Evolutionary conservation across 2,329 filamentous ascomycete genomes (phyloP).

Genomic region (Aureobasidium leucospermi): DNA sequence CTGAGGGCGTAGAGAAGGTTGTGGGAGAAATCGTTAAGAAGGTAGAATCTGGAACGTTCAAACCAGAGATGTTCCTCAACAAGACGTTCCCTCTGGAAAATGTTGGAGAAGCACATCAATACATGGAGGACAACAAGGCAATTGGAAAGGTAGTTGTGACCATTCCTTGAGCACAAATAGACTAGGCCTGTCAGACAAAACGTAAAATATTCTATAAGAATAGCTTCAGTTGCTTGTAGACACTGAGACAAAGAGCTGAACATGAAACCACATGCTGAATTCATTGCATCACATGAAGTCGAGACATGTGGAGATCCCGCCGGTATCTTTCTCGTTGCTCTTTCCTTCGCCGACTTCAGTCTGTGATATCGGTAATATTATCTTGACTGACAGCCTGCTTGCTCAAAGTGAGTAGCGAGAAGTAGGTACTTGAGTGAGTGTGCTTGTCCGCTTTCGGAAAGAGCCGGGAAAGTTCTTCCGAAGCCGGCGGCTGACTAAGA

Average conservation of each 20-base stretch:
- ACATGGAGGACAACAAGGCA: conserved; percentile 11
- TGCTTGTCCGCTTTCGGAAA: not conserved
- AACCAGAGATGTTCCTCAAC: conserved; percentile 4
- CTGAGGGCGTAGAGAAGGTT: conserved; percentile 4
- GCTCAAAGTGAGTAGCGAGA: too few relatives aligned
- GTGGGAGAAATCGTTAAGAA: not conserved
- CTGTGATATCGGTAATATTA: too few relatives aligned
- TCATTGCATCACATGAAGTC: too few relatives aligned
- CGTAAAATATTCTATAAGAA: too few relatives aligned
- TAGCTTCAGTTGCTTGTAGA: too few relatives aligned
- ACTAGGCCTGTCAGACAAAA: not conserved
- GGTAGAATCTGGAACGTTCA: conserved; percentile 6
- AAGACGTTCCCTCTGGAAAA: not conserved
- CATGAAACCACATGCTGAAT: too few relatives aligned
- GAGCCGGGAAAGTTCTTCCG: not conserved
- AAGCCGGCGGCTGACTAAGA: conserved; percentile 2
- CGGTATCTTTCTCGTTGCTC: too few relatives aligned
- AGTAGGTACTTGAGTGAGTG: not conserved
- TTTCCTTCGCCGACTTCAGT: too few relatives aligned
- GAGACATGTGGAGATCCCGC: too few relatives aligned
- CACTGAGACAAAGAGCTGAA: too few relatives aligned
- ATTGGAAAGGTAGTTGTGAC: conserved; percentile 8
- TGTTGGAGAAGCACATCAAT: not conserved
- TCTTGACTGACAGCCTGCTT: too few relatives aligned
- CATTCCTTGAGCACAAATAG: not conserved